Evolutionary conservation across 1,139 yeast genomes (phyloP).

Genomic region (Saccharomyces hybrid): DNA sequence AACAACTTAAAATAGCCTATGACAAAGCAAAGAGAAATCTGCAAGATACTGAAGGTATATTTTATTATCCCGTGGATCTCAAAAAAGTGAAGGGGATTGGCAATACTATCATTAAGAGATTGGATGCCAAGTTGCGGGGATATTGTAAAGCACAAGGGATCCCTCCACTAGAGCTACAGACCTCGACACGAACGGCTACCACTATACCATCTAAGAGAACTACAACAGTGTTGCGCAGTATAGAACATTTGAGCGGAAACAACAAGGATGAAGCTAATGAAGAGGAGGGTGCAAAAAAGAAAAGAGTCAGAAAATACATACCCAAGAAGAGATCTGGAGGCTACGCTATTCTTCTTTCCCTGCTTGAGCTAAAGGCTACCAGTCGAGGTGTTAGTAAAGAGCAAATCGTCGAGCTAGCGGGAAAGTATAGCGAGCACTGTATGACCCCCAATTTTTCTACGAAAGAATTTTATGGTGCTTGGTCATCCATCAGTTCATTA

Average conservation of each 20-base stretch:
- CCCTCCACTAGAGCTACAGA: not conserved
- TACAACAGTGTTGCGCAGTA: slow-evolving; percentile 13
- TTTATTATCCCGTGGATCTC: slow-evolving; percentile 24
- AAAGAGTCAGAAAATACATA: slow-evolving; percentile 45
- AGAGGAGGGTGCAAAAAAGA: slow-evolving; percentile 16
- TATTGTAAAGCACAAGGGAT: slow-evolving; percentile 21
- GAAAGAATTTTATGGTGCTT: slow-evolving; percentile 64
- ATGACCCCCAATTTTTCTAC: slow-evolving; percentile 58
- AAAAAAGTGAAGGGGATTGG: slow-evolving; percentile 31
- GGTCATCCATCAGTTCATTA: slow-evolving; percentile 65
- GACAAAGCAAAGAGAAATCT: slow-evolving; percentile 25
- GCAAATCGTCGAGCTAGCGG: slow-evolving; percentile 50
- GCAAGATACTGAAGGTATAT: slow-evolving; percentile 12
- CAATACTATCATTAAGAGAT: slow-evolving; percentile 21
- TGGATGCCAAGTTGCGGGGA: slow-evolving; percentile 17
- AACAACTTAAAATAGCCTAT: slow-evolving; percentile 25
- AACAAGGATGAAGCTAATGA: slow-evolving; percentile 7
- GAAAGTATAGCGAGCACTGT: slow-evolving; percentile 56
- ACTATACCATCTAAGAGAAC: slow-evolving; percentile 9
- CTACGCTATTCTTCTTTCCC: slow-evolving; percentile 68
- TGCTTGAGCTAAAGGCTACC: slow-evolving; percentile 46
- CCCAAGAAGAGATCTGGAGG: slow-evolving; percentile 81
- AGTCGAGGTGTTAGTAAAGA: slow-evolving; percentile 52
- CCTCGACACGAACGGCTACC: not conserved
- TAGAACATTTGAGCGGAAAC: not conserved